phyloP scores from a whole-genome alignment of 345 rosid genomes.

The Eutrema yunnanense region DNA sequence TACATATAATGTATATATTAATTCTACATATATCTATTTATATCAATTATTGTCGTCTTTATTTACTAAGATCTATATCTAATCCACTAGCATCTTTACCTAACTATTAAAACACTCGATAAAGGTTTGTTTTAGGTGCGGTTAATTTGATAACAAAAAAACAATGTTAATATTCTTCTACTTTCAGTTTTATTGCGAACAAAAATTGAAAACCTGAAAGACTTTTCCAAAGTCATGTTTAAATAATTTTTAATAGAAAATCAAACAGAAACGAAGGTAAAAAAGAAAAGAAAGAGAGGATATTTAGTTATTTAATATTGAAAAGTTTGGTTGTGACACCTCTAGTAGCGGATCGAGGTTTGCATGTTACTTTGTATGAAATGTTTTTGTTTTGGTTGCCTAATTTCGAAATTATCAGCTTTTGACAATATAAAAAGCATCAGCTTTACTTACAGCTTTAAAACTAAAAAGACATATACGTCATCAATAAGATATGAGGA shows the following conservation, averaged over 20 bases:
- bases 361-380: constrained; percentile 34
- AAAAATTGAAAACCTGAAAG: not conserved
- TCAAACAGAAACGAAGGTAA: not conserved
- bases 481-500: constrained; percentile 22
- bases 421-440: constrained; percentile 21
- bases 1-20: not conserved
- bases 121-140: too few relatives aligned
- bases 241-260: not conserved
- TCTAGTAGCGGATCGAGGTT: constrained; percentile 34
- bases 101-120: not conserved
- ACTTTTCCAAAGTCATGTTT: not conserved
- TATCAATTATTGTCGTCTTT: constrained; percentile 19
- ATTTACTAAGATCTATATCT: constrained; percentile 8
- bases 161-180: not conserved
- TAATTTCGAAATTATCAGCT: constrained; percentile 32
- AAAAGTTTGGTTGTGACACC: constrained; percentile 9
- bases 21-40: not conserved
- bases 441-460: constrained; percentile 25
- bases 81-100: constrained; percentile 27
- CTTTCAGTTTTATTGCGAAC: not conserved
- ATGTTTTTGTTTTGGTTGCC: constrained; percentile 31
- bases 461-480: constrained; percentile 28
- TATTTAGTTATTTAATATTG: not conserved
- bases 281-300: not conserved
- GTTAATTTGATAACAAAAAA: not conserved